These are phyloP conservation scores for Rutstroemia sp. DNA, from an alignment of 2,329 filamentous ascomycete species.

Conservation along the genomic window DNA sequence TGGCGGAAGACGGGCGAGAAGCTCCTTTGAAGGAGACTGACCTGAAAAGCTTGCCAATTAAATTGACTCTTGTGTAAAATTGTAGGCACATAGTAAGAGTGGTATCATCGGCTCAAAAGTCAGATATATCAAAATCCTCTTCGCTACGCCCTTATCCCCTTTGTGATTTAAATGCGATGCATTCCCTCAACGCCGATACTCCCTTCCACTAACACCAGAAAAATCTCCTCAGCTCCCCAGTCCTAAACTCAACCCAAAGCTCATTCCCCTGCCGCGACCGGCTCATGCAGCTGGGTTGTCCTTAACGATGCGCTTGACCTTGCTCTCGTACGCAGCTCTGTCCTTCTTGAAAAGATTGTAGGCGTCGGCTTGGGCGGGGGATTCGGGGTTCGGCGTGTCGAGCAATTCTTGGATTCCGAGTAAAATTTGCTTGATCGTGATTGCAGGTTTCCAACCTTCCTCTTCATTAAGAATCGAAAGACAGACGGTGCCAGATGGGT, in stretches of 20 bases:
- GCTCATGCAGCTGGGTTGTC: constrained; percentile 73
- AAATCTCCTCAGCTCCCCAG: neutral
- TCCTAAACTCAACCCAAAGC: neutral
- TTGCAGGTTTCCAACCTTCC: constrained; percentile 96
- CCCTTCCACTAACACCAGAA: neutral
- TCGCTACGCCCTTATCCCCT: constrained; percentile 4
- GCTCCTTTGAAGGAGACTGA: neutral
- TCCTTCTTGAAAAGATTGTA: constrained; percentile 97
- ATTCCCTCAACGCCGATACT: constrained; percentile 5
- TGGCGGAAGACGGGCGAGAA: neutral
- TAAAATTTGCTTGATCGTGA: constrained; percentile 96
- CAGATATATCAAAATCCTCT: neutral
- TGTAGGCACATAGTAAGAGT: neutral
- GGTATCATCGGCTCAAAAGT: neutral
- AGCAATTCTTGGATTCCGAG: constrained; percentile 93
- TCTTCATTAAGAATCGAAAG: constrained; percentile 97
- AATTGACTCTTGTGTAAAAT: neutral
- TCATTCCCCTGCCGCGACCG: neutral
- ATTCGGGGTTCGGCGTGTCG: constrained; percentile 94
- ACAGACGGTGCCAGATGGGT: constrained; percentile 95
- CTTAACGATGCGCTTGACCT: constrained; percentile 77
- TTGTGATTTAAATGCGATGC: neutral
- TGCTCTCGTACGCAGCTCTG: constrained; percentile 75
- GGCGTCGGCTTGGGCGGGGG: constrained; percentile 91
- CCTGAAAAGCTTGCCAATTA: neutral